Evolutionary conservation across 2,329 filamentous ascomycete species (phyloP), one percentile per base, ranked within the genome.

Genomic region (Talaromyces funiculosus): DNA sequence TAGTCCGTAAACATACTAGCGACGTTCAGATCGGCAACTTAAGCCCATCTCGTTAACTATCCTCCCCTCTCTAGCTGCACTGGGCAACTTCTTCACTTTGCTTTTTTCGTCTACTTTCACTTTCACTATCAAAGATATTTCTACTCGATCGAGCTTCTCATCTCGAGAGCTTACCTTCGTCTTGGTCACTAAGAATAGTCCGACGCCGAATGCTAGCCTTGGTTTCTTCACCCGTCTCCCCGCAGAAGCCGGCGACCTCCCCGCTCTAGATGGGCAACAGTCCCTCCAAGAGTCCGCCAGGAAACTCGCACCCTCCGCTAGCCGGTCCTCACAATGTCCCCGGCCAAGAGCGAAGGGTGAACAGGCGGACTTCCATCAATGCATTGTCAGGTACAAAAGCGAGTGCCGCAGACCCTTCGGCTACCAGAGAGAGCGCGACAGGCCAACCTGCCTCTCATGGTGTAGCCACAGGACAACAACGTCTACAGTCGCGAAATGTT

Each of bases 261-360:
- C 67, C 68, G 63, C 68, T 66, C 66, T 69, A 69, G 64, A 80
- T 81, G 78, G 79, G 79, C 66, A 80, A 80, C 69, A 77, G 74
- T 69, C 75, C 77, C 68, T 80, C 76, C 64, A 80, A 79, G 67
- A 67, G 72, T 63, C 72, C 73, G 57, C 66, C 67, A 60, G 69
- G 69, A 64, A 70, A 72, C 60, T 66, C 64, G 57, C 67, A 69
- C 29, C 60, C 59, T 62, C 65, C 66, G 62, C 69, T 65, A 58
- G 66, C 69, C 62, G 59, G 69, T 33, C 59, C 64, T 61, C 66
- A 66, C 49, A 58, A 66, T 59, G 66, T 63, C 42, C 65, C 69
- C 37, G 35, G 67, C 26, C 62, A 65, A 61, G 76, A 79, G 45
- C 74, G 68, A 60, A 77, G 71, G 61, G 71, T 78, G 22, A 68